Percentiles rank a stretch among this genome's conserved stretches.
Evolutionary conservation across 345 rosid genomes (phyloP).

Genomic region (Garcia nutans): DNA sequence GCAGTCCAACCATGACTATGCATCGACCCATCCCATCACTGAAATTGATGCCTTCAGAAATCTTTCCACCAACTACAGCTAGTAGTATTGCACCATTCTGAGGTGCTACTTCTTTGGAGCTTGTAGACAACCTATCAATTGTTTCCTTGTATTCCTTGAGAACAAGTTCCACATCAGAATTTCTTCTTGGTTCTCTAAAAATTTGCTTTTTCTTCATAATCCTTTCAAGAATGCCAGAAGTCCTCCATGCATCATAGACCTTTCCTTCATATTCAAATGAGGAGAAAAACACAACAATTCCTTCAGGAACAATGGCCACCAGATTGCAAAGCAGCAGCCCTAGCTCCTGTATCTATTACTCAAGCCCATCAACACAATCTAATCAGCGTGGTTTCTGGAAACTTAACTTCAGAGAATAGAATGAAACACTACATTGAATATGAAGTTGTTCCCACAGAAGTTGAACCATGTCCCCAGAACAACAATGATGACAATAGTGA

Average conservation of each 20-base stretch:
- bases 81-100: conserved; percentile 76
- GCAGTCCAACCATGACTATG: conserved; percentile 95
- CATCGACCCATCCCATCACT: conserved; percentile 96
- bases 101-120: conserved; percentile 26
- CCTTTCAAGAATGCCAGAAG: conserved; percentile 73
- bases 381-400: conserved; percentile 3
- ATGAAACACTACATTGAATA: background rate
- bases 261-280: conserved; percentile 82
- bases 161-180: conserved; percentile 61
- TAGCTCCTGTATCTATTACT: conserved; percentile 73
- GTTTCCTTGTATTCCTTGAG: conserved; percentile 79
- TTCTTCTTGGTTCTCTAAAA: conserved; percentile 85
- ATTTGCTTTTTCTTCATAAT: conserved; percentile 67
- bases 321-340: conserved; percentile 84
- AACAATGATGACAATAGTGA: too few species aligned
- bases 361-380: conserved; percentile 13
- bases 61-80: conserved; percentile 95
- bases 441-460: conserved; percentile 6
- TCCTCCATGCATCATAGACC: conserved; percentile 75
- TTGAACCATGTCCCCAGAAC: background rate
- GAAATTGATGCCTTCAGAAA: conserved; percentile 98
- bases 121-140: conserved; percentile 36
- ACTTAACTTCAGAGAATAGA: background rate
- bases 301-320: conserved; percentile 77
- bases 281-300: conserved; percentile 89